These are phyloP conservation scores for Musa itinerans DNA, from an alignment of 176 grass and related monocot genomes.

Conservation along the genomic window DNA sequence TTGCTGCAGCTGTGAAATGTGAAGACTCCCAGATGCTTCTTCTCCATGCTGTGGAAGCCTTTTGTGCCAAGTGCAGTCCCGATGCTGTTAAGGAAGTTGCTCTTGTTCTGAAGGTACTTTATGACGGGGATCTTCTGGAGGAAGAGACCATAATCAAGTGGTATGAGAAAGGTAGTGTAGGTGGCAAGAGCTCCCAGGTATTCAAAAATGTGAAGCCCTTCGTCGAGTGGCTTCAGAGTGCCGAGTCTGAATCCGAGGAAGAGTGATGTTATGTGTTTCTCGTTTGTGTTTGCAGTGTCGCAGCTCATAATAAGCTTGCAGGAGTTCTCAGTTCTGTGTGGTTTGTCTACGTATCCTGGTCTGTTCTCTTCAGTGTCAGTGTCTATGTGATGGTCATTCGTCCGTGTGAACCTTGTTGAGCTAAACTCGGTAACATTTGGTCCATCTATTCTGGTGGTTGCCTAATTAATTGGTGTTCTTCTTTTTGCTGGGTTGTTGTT, in stretches of 20 bases:
- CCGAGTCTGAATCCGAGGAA: conserved; percentile 51
- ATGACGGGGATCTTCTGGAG: conserved; percentile 58
- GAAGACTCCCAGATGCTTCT: conserved; percentile 41
- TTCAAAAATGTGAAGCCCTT: conserved; percentile 52
- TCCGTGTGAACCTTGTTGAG: no score
- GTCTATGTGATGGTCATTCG: no score
- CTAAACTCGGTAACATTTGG: no score
- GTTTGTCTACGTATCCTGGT: background rate
- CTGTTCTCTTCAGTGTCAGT: no score
- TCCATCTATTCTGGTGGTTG: no score
- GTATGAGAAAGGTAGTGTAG: conserved; percentile 36
- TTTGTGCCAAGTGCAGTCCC: conserved; percentile 31
- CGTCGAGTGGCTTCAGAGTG: conserved; percentile 66
- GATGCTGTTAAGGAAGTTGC: conserved; percentile 74
- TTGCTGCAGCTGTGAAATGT: conserved; percentile 35
- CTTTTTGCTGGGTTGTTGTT: no score
- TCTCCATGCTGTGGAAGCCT: conserved; percentile 39
- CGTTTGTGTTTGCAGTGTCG: background rate
- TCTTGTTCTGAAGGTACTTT: conserved; percentile 51
- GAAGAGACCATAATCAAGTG: conserved; percentile 64
- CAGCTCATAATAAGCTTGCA: no score
- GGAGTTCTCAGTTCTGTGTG: background rate
- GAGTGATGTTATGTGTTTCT: background rate
- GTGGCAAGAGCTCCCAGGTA: conserved; percentile 26
- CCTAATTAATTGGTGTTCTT: no score